Conservation (phyloP, 345 rosid genomes). For the Garcia nutans region DNA sequence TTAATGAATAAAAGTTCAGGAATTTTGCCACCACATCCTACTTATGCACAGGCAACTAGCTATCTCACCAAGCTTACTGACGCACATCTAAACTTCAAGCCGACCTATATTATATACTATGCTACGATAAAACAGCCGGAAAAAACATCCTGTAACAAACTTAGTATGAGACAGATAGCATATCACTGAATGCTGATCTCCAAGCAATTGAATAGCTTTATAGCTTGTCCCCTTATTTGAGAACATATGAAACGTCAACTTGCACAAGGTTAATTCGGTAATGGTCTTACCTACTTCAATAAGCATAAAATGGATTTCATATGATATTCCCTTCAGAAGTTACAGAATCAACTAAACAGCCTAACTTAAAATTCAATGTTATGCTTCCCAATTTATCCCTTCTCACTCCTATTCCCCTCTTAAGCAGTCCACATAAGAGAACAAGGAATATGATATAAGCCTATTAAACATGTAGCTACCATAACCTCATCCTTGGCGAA, state of each 20-base stretch:
- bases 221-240: neutral
- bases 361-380: too few relatives aligned
- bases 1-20: neutral
- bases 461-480: neutral
- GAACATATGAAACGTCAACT: neutral
- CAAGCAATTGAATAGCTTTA: neutral
- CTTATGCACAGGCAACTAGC: neutral
- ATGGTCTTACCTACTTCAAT: neutral
- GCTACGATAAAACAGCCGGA: neutral
- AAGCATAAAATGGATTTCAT: neutral
- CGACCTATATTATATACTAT: neutral
- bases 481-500: neutral
- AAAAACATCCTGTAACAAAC: neutral
- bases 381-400: neutral
- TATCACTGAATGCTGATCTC: neutral
- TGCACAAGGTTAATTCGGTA: neutral
- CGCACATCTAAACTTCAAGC: neutral
- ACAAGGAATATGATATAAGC: neutral
- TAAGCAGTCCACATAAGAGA: neutral
- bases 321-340: neutral
- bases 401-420: neutral
- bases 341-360: neutral
- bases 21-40: neutral
- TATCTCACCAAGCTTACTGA: neutral
- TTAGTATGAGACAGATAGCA: neutral